Percentiles rank a stretch among this genome's conserved stretches.
phyloP scores from a whole-genome alignment of 192 early-diverging fungal genomes.

The Coemansia javaensis region DNA sequence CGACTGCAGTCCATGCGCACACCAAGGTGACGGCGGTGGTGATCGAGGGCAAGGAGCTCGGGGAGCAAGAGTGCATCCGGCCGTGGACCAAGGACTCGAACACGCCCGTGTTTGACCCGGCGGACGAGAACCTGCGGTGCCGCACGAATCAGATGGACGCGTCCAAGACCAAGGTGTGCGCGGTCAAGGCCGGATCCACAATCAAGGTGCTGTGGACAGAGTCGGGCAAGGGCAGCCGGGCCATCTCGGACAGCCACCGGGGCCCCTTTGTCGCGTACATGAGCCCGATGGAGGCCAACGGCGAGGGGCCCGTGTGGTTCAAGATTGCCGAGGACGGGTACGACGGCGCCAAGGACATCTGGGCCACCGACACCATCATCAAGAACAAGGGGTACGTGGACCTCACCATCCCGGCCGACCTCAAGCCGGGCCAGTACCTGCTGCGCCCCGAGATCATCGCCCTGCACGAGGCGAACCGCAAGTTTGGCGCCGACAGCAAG shows the following conservation, averaged over 20 bases:
- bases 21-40: neutral
- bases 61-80: conserved; percentile 1
- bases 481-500: neutral
- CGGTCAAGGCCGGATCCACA: conserved; percentile 1
- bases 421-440: conserved; percentile 14
- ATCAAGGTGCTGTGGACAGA: conserved; percentile 1
- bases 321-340: conserved; percentile 39
- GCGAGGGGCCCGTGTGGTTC: conserved; percentile 20
- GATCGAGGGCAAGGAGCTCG: neutral
- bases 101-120: neutral
- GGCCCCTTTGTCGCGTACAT: conserved; percentile 30
- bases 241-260: conserved; percentile 10
- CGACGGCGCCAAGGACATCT: conserved; percentile 8
- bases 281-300: conserved; percentile 12
- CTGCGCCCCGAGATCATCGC: conserved; percentile 24
- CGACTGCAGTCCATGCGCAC: neutral
- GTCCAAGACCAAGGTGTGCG: neutral
- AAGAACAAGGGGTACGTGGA: conserved; percentile 15
- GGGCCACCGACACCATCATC: conserved; percentile 30
- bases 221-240: neutral
- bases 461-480: conserved; percentile 5
- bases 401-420: conserved; percentile 19
- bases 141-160: neutral
- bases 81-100: conserved; percentile 4
- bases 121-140: neutral